Evolutionary conservation across 345 rosid genomes (phyloP).

Genomic region (Corymbia maculata): DNA sequence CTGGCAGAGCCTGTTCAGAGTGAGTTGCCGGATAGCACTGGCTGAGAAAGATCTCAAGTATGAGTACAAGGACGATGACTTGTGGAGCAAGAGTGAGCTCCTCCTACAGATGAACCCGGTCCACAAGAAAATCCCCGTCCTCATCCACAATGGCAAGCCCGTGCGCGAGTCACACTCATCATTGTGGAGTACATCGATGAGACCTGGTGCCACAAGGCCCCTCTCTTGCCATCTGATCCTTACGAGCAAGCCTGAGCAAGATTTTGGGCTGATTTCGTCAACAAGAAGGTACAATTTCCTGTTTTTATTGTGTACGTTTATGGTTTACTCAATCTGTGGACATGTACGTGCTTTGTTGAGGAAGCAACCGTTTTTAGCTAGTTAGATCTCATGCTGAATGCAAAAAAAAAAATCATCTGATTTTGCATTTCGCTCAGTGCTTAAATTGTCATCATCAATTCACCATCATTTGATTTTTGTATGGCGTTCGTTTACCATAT

Average conservation of each 20-base stretch:
- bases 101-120: constrained; percentile 4
- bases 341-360: background rate
- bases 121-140: constrained; percentile 3
- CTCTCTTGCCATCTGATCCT: constrained; percentile 5
- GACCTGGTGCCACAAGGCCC: background rate
- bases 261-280: constrained; percentile 1
- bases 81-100: background rate
- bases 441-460: background rate
- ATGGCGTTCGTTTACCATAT: background rate
- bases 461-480: background rate
- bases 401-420: no score
- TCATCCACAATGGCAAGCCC: constrained; percentile 4
- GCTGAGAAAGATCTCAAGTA: background rate
- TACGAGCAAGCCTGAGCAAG: background rate
- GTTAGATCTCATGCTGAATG: background rate
- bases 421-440: background rate
- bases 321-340: background rate
- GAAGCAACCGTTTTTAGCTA: no score
- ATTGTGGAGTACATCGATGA: constrained; percentile 8
- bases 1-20: background rate
- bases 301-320: no score
- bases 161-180: background rate
- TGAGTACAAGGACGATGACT: background rate
- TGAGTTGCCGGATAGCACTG: constrained; percentile 2
- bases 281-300: background rate